Base-by-base conservation (phyloP, 1,139 yeast genomes). In the Hanseniaspora gamundiae region DNA sequence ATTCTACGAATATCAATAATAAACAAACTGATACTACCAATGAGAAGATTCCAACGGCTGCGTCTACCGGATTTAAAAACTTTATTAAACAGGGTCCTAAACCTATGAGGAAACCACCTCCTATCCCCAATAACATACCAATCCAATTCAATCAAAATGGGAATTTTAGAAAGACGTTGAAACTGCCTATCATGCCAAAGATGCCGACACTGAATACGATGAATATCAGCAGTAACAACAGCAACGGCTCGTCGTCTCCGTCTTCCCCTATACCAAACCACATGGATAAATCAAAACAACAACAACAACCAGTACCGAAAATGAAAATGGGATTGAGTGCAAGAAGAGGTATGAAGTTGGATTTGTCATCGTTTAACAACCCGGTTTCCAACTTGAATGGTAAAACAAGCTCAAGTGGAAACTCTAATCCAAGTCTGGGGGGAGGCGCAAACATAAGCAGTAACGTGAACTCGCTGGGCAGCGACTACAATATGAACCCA, bases 271-370 rank as follows among this genome's bases (percentile, higher is more conserved):
- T 19, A 11, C 31, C 33, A 13, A 36, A 30, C 4, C 39, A 40
- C 19, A 26, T n/a, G 6, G 19, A 35, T 14, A 42, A 36, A 20
- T 40, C 27, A 16, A 43, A 40, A 16, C 11, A 36, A 22, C 41
- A 40, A 24, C n/a, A 39, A 33, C 22, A 17, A 16, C 20, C 33
- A 29, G 42, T 35, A 40, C 45, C 33, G 28, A 48, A 50, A 36
- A 49, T 53, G 14, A 53, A 53, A 42, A 61, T 54, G 46, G 58
- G 64, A 39, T 47, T 61, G 42, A 59, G 62, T 49, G 62, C 62
- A 6, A 56, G 64, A 39, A 52, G 65, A 45, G 64, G 65, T 2
- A 45, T 61, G 47, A 59, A 59, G 40, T 45, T 61, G 42, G 63
- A 62, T 26, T 47, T 49, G 16, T 60, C 58, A 38, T 28, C 46